Percentiles rank a stretch among this genome's conserved stretches.
Evolutionary conservation across 306 rosid species (phyloP).

Genomic region (Trichosanthes truncata): DNA sequence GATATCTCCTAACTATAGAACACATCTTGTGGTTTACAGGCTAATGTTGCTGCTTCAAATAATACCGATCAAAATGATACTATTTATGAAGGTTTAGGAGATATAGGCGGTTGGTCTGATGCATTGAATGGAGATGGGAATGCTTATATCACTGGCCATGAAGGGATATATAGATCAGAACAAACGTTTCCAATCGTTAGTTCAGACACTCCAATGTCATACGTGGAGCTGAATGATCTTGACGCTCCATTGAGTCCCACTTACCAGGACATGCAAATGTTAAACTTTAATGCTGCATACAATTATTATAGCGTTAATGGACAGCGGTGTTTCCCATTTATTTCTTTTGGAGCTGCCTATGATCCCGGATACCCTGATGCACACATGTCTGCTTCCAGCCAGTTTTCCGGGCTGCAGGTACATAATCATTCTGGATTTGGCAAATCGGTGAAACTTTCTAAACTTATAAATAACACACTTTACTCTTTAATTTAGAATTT

Average conservation of each 20-base stretch:
- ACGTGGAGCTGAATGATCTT: constrained; percentile 53
- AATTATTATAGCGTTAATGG: not conserved
- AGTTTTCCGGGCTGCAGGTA: not conserved
- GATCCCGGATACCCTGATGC: not conserved
- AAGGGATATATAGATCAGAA: not conserved
- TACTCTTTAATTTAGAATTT: not conserved
- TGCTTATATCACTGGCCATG: constrained; percentile 20
- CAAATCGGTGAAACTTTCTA: not conserved
- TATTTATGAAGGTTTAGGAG: not conserved
- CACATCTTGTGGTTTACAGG: not conserved
- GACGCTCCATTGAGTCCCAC: constrained; percentile 18
- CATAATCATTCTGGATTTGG: not conserved
- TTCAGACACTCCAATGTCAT: constrained; percentile 15
- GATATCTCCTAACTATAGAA: not conserved
- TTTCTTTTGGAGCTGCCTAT: not conserved
- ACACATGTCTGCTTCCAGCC: not conserved
- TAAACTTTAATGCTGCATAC: not conserved
- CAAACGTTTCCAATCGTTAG: constrained; percentile 7
- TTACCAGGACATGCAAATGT: not conserved
- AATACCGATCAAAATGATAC: not conserved
- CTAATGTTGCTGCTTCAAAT: not conserved
- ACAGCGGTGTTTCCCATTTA: not conserved
- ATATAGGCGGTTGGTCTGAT: not conserved
- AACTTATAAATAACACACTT: not conserved
- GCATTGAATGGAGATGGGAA: constrained; percentile 14